Base-by-base conservation (phyloP, 352 stramenopile genomes). In the Globisporangium emineosum region DNA sequence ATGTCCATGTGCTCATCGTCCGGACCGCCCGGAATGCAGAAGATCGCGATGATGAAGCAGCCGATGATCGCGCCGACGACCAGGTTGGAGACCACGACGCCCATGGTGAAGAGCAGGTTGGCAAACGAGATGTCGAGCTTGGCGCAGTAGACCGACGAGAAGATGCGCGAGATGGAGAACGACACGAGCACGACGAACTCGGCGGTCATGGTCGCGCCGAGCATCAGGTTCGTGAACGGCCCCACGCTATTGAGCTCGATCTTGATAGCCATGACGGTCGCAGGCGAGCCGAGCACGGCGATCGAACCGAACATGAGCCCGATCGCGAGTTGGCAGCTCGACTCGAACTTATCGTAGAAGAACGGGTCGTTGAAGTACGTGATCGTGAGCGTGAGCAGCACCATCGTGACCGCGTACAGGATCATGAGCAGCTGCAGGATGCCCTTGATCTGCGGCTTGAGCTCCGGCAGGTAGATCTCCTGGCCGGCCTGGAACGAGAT, bases 251-350 rank as follows among this genome's bases (percentile, higher is more conserved):
- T 87, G 57, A 89, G 73, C 58, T 90, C 81, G 55, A 88, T 90
- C 69, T 90, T 88, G 68, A 90, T 88, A 19, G 81, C 82, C 80
- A 91, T 89, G 47, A 88, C 78, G 12, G 82, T 91, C 7, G 79
- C 75, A 0, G 82, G 82, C 13, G 82, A 91, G 2, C 72, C 78
- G 8, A 89, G 67, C 35, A 91, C 82, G 3, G 78, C 85, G 57
- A 89, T 91, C 58, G 82, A 91, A 50, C 69, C 82, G 35, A 90
- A 90, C 75, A 90, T 82, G 69, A 89, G 79, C 2, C 77, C 78
- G 52, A 90, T 88, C 5, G 79, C 78, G 47, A 90, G 59, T 55
- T 89, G 74, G 61, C 81, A 90, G 42, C 65, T 76, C 10, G 52
- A 58, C 15, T 70, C 68, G 52, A 90, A 81, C 50, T 71, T 53